Evolutionary conservation across 805 yeast species (phyloP), one percentile per base, ranked within the genome.

Genomic region (Metschnikowia lochheadii): DNA sequence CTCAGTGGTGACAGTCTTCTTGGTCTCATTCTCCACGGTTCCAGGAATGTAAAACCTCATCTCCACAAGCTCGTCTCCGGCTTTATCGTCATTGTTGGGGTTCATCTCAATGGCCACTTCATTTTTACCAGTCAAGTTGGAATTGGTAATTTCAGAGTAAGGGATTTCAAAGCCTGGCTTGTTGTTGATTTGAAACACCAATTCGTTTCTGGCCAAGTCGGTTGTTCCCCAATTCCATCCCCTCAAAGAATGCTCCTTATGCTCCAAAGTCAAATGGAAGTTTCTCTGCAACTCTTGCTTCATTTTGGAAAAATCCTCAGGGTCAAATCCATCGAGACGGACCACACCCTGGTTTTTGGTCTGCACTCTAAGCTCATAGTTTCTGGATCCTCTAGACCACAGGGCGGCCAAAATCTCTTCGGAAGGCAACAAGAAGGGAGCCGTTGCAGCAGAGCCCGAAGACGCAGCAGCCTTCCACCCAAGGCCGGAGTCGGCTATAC

Each of bases 141-240:
- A 81, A 68, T 95, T 94, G 55, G 83, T 79, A 50, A 94, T 86
- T 18, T 80, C 82, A 8, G 78, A 62, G 65, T 90, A 94, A 2
- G 98, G 97, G 40, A 94, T 72, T 70, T 94, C 99, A 66, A 92
- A 92, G 11, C 85, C 81, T 3, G 99, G 98, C 61, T 87, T 85
- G 58, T 89, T 89, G 63, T 87, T 87, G 20, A 91, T 84, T 51
- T 84, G 82, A 69, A 94, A 91, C 29, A 89, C 81, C 66, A 94
- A 75, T 67, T 94, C 99, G 60, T 89, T 88, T 66, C 96, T 81
- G 18, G 96, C 96, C 64, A 94, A 81, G 65, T 91, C 96, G 14
- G 92, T 78, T 56, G 85, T 83, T 49, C 99, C 99, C 99, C 99
- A 94, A 69, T 94, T 94, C 99, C 99, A 94, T 32, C 99, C 99